A percentile compares a stretch with the other conserved stretches of the same genome.
Evolutionary conservation across 257 asterid genomes (phyloP).

Genomic region (Schizonepeta tenuifolia): DNA sequence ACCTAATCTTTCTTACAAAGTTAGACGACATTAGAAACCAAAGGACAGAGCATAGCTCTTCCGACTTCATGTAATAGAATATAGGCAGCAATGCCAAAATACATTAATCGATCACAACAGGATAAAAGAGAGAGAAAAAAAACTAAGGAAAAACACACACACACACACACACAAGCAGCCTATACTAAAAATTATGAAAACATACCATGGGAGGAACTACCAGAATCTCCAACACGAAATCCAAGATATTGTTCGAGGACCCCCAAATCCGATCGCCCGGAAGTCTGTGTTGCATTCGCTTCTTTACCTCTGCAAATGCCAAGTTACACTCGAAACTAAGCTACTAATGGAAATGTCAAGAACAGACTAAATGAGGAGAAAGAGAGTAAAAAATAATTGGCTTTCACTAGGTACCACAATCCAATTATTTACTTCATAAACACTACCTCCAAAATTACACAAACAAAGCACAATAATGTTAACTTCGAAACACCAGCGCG

Average conservation of each 20-base stretch:
- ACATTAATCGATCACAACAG: neutral
- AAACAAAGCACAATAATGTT: neutral
- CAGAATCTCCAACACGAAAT: slow-evolving; percentile 64
- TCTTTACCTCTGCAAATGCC: slow-evolving; percentile 76
- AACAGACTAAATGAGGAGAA: neutral
- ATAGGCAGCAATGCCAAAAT: neutral
- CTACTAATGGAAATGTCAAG: neutral
- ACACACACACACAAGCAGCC: neutral
- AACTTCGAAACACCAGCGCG: neutral
- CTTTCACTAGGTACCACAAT: neutral
- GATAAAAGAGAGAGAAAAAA: neutral
- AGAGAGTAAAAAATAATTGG: neutral
- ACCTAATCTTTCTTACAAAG: neutral
- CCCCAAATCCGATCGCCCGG: slow-evolving; percentile 65
- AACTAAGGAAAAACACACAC: neutral
- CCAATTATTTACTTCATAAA: neutral
- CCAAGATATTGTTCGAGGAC: slow-evolving; percentile 90
- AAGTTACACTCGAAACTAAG: slow-evolving; percentile 21
- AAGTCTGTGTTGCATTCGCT: slow-evolving; percentile 57
- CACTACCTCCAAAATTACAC: neutral
- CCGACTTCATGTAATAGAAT: neutral
- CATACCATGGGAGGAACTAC: slow-evolving; percentile 59
- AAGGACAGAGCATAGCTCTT: neutral
- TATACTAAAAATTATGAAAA: neutral
- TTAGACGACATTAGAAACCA: neutral